Evolutionary conservation across 495 filamentous ascomycete species (phyloP).

Genomic region (Penicillium waksmanii): DNA sequence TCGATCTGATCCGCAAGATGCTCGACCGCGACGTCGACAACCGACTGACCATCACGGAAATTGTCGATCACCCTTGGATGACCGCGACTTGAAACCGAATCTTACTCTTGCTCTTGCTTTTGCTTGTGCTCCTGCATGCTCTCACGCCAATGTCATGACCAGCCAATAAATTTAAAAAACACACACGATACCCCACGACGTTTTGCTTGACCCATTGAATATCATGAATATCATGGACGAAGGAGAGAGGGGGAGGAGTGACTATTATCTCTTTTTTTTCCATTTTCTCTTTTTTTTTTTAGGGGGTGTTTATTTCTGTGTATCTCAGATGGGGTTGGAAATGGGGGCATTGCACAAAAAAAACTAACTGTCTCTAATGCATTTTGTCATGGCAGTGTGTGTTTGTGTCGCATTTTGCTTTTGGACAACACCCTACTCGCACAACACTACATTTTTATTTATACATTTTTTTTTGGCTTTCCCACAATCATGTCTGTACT

Average conservation of each 20-base stretch:
- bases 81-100: conserved; percentile 22
- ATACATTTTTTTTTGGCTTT: background rate
- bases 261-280: no score
- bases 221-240: background rate
- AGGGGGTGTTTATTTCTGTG: conserved; percentile 15
- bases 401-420: background rate
- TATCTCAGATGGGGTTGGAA: background rate
- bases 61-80: conserved; percentile 85
- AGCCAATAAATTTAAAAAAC: conserved; percentile 17
- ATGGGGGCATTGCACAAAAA: background rate
- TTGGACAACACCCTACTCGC: background rate
- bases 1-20: conserved; percentile 88
- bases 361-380: background rate
- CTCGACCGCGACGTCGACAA: conserved; percentile 85
- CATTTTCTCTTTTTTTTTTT: background rate
- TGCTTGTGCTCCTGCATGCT: background rate
- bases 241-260: no score
- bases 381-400: conserved; percentile 1
- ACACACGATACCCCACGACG: conserved; percentile 37
- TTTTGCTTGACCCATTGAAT: conserved; percentile 33
- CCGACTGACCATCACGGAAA: conserved; percentile 78
- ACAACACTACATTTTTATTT: background rate
- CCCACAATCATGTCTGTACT: background rate
- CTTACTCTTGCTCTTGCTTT: background rate
- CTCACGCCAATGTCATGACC: conserved; percentile 17